Percentiles rank a stretch among this genome's conserved stretches.
phyloP scores from a whole-genome alignment of 2,329 filamentous ascomycete genomes.

The Microdochium nivale region DNA sequence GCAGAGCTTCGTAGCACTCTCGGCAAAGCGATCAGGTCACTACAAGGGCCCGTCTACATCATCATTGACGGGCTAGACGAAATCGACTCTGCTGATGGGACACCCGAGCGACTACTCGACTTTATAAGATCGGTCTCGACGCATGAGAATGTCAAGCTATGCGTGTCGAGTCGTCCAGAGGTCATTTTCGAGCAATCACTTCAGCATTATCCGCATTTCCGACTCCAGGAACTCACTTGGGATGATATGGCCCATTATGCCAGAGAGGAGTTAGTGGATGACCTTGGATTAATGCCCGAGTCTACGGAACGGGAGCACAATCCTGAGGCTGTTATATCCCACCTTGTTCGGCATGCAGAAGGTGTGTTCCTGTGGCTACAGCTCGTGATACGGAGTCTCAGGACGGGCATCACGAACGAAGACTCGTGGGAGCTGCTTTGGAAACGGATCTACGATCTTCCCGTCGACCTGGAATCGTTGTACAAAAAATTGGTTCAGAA shows the following conservation, averaged over 20 bases:
- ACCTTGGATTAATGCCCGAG: not conserved
- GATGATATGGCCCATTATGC: not conserved
- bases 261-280: not conserved
- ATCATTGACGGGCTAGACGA: conserved; percentile 1
- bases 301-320: not conserved
- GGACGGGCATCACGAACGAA: not conserved
- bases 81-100: not conserved
- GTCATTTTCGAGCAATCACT: not conserved
- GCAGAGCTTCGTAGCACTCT: not conserved
- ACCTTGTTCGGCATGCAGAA: not conserved
- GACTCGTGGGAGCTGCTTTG: not conserved
- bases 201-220: not conserved
- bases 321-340: not conserved
- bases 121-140: not conserved
- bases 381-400: not conserved
- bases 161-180: not conserved
- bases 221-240: not conserved
- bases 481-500: not conserved
- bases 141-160: not conserved
- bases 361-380: not conserved
- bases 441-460: not conserved
- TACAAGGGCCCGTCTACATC: not conserved
- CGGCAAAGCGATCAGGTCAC: not conserved
- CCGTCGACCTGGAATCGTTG: not conserved
- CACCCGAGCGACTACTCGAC: not conserved